Percentiles rank a stretch among this genome's conserved stretches.
Conservation (phyloP, 306 rosid genomes). For the Parietaria judaica region DNA sequence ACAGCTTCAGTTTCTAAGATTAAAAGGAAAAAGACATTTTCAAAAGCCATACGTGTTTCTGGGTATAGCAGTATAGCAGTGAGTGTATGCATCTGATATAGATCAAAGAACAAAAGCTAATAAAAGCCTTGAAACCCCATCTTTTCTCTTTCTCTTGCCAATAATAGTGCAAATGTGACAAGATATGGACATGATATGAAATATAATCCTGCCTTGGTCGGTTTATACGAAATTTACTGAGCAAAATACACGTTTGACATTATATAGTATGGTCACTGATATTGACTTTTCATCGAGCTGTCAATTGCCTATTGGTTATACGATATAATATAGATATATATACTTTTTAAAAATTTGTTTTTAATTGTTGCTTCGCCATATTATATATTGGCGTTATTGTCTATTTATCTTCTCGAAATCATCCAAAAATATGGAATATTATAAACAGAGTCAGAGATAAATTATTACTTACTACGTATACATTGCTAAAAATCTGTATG, state of each 20-base stretch:
- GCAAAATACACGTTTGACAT: not conserved
- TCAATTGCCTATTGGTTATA: not conserved
- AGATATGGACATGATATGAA: slow-evolving; percentile 2
- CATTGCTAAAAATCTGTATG: too few species aligned
- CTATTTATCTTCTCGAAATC: too few species aligned
- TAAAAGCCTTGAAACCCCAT: not conserved
- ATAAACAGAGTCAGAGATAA: too few species aligned
- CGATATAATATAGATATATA: not conserved
- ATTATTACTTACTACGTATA: too few species aligned
- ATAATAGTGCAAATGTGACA: not conserved
- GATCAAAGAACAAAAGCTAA: not conserved
- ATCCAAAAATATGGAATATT: too few species aligned
- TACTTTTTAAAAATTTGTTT: too few species aligned
- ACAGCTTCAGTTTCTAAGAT: too few species aligned
- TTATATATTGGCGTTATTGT: too few species aligned
- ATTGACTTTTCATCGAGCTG: not conserved
- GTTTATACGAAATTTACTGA: not conserved
- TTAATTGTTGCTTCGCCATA: too few species aligned
- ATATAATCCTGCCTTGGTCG: slow-evolving; percentile 11
- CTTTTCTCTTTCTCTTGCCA: not conserved
- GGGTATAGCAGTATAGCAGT: not conserved
- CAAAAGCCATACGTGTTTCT: not conserved
- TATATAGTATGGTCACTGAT: not conserved
- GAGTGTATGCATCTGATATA: too few species aligned
- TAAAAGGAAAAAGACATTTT: too few species aligned